Evolutionary conservation across 441 rosid species (phyloP).

Genomic region (Aleurites moluccanus): DNA sequence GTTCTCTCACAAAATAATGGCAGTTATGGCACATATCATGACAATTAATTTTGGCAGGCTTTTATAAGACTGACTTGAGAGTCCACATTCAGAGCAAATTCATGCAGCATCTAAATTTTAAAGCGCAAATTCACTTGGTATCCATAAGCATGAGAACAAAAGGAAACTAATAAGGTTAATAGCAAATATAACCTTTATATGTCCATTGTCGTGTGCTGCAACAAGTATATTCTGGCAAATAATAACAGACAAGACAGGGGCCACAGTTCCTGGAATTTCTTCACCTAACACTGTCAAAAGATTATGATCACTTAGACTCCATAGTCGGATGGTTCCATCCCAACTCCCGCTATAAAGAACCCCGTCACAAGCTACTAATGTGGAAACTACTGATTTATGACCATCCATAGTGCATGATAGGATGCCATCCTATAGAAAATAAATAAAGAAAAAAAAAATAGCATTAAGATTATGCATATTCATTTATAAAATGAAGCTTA

Average conservation of each 20-base stretch:
- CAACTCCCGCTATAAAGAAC: constrained; percentile 91
- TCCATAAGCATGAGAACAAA: background rate
- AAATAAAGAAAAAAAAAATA: constrained; percentile 8
- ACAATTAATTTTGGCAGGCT: background rate
- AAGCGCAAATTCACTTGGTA: background rate
- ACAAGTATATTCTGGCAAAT: constrained; percentile 51
- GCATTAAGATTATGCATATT: constrained; percentile 5
- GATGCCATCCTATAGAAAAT: constrained; percentile 56
- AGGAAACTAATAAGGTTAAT: constrained; percentile 10
- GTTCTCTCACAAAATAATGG: background rate
- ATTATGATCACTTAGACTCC: constrained; percentile 83
- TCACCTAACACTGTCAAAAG: constrained; percentile 72
- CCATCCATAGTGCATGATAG: constrained; percentile 73
- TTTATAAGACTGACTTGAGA: background rate
- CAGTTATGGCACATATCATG: background rate
- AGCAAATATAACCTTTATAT: constrained; percentile 53
- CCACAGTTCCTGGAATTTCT: constrained; percentile 46
- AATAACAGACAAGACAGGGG: constrained; percentile 59
- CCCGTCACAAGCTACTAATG: constrained; percentile 56
- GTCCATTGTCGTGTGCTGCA: constrained; percentile 78
- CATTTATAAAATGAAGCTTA: background rate
- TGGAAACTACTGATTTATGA: constrained; percentile 84
- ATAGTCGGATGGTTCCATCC: constrained; percentile 85
- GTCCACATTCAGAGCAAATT: constrained; percentile 9
- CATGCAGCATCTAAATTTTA: background rate